Evolutionary conservation across 495 filamentous ascomycete species (phyloP).

Genomic region (Venustampulla echinocandica): DNA sequence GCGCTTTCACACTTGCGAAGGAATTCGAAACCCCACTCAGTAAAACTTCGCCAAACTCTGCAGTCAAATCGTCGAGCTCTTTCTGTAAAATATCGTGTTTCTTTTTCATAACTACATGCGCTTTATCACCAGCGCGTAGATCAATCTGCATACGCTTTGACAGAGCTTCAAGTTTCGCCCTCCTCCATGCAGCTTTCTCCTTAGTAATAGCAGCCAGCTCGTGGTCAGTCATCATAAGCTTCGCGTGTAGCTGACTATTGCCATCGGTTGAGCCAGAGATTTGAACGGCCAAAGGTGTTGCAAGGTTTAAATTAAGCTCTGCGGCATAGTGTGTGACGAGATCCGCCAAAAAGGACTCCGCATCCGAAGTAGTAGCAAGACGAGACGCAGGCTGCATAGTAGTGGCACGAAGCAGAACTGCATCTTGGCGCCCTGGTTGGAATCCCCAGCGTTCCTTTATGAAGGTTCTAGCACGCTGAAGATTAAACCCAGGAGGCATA

Average conservation of each 20-base stretch:
- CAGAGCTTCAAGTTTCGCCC: constrained; percentile 81
- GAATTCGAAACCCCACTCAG: constrained; percentile 82
- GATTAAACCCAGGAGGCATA: constrained; percentile 98
- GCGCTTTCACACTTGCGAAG: constrained; percentile 83
- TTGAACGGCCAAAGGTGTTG: too few species aligned
- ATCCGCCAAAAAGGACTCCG: constrained; percentile 34
- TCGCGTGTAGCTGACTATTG: too few species aligned
- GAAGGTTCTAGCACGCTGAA: constrained; percentile 81
- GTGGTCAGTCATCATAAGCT: background rate
- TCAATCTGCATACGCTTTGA: constrained; percentile 93
- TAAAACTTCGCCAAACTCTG: constrained; percentile 91
- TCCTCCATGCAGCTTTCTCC: background rate
- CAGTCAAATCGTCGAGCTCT: constrained; percentile 87
- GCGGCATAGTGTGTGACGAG: background rate
- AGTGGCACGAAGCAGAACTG: constrained; percentile 72
- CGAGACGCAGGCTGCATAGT: constrained; percentile 82
- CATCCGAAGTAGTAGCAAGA: constrained; percentile 71
- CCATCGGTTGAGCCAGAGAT: too few species aligned
- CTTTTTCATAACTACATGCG: constrained; percentile 66
- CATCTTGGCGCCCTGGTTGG: constrained; percentile 76
- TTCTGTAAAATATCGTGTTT: constrained; percentile 74
- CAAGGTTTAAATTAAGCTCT: constrained; percentile 89
- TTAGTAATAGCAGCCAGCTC: background rate
- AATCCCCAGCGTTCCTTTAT: constrained; percentile 86
- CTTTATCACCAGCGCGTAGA: constrained; percentile 84